Base-by-base conservation (phyloP, 1,139 yeast species). In the Taiozyma sp. region DNA sequence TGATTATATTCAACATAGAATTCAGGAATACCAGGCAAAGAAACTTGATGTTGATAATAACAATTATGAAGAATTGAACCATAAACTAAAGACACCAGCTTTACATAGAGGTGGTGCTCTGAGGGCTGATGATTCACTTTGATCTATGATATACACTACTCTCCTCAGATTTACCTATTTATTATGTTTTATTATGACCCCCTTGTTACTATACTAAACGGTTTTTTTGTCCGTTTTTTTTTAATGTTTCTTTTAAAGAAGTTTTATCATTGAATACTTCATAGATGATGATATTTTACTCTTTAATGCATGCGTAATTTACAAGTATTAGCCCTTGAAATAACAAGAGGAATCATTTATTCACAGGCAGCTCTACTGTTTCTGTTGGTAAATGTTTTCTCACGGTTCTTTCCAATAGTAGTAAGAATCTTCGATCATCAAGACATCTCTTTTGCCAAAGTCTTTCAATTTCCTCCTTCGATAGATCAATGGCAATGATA, bases 1-100 rank as follows among this genome's bases (percentile, higher is more conserved):
- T 32, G 60, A 57, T 5, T 72, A 69, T 45, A 62, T 72, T 27
- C 69, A 69, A 10, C 60, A 61, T 13, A 67, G 76, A 56, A 61
- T 75, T 10, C 56, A 66, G 55, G 67, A 70, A 63, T 57, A 63
- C 53, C 65, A 70, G 55, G 38, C 59, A 54, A 54, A 57, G 61
- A 52, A 69, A 64, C 50, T 57, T 44, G 51, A 66, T 60, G 56
- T 65, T 58, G 58, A 60, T 43, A 47, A 52, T 12, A 56, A 54
- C 27, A 59, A 57, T 32, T 51, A 50, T 53, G 55, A 60, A 45
- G 62, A 63, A 51, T 46, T 59, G 49, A 62, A 60, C 46, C 49
- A 50, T 42, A 55, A 56, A 51, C 41, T 58, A 49, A 61, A 61
- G 46, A 60, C 62, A 1, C 66, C 67, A 1, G 65, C 66, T 4